Evolutionary conservation across 129 eudicot species (phyloP).

Genomic region (Scalesia atractyloides): DNA sequence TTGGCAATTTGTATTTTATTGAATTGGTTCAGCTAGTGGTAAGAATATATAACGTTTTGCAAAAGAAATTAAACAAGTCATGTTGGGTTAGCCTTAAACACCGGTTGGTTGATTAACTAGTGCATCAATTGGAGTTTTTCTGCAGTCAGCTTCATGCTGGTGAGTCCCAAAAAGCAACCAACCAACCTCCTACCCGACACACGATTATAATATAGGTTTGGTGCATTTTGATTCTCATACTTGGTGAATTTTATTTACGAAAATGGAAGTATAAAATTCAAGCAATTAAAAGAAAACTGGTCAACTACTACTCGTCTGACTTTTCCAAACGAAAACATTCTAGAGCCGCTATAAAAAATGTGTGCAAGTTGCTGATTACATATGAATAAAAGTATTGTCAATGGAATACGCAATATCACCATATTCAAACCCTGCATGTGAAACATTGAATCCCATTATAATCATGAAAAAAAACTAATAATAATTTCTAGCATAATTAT

Average conservation of each 20-base stretch:
- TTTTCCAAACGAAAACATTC: constrained; percentile 3
- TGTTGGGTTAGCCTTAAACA: no score
- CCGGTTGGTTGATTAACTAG: no score
- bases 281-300: not conserved
- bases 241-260: not conserved
- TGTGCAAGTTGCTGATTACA: constrained; percentile 17
- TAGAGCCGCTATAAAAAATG: not conserved
- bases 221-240: no score
- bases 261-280: not conserved
- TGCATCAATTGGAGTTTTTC: no score
- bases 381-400: constrained; percentile 5
- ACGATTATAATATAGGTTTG: no score
- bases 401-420: not conserved
- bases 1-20: no score
- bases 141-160: no score
- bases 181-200: no score
- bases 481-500: not conserved
- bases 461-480: not conserved
- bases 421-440: constrained; percentile 42
- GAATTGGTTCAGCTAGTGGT: no score
- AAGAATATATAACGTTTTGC: no score
- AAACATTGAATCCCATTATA: constrained; percentile 22
- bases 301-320: constrained; percentile 9
- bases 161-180: no score
- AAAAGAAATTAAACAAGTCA: no score